Evolutionary conservation across 257 asterid species (phyloP).

Genomic region (Misopates orontium): DNA sequence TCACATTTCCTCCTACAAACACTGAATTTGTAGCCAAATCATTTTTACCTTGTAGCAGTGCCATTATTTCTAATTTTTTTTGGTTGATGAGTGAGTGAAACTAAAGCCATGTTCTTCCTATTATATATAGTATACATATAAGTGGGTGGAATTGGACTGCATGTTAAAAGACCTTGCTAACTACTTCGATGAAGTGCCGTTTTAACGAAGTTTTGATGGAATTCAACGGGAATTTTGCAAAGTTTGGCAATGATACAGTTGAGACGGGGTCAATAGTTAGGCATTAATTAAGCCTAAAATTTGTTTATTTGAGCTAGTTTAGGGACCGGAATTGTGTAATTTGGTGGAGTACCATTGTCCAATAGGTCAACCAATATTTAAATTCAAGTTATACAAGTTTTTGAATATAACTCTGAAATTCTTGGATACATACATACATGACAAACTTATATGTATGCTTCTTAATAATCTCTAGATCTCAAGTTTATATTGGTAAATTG

Average conservation of each 20-base stretch:
- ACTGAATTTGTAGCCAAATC: conserved; percentile 27
- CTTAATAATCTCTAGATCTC: no score
- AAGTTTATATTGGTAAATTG: no score
- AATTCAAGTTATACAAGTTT: no score
- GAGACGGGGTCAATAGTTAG: not conserved
- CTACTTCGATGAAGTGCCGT: not conserved
- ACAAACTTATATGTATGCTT: no score
- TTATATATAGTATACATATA: conserved; percentile 15
- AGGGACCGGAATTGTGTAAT: no score
- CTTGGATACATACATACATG: no score
- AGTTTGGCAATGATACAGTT: conserved; percentile 16
- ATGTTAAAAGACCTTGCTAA: not conserved
- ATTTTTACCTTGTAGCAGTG: conserved; percentile 13
- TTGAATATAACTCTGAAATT: no score
- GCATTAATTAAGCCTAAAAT: no score
- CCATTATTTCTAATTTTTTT: conserved; percentile 6
- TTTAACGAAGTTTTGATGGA: not conserved
- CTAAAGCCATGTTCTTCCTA: not conserved
- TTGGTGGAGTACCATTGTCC: no score
- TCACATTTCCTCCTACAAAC: conserved; percentile 45
- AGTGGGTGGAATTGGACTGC: conserved; percentile 20
- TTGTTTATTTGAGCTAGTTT: no score
- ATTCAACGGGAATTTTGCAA: not conserved
- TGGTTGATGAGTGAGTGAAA: conserved; percentile 15
- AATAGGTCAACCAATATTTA: no score